Evolutionary conservation across 306 rosid species (phyloP), one percentile per base, ranked within the genome.

Genomic region (Gillenia trifoliata): DNA sequence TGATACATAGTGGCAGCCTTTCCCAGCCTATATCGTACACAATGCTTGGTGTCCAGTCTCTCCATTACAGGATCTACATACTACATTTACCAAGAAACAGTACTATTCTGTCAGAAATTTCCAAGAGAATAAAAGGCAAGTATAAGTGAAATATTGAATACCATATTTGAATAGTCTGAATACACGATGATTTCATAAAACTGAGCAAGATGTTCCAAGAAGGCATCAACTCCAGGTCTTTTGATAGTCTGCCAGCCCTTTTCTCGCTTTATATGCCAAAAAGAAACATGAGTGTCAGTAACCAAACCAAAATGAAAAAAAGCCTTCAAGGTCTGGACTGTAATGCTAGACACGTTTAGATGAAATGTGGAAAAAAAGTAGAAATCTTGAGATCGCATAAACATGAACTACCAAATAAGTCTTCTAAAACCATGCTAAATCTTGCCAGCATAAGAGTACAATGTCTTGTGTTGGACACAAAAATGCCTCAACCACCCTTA

Each of bases 211-310:
- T 94, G 96, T 81, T 94, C 99, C 88, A 94, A 86, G 86, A 94
- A 94, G 30, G 96, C 89, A 86, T 94, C 99, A 68, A 94, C 97
- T 59, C 99, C 99, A 50, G 99, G 99, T 78, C 99, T 89, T 80
- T 94, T 94, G 78, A 94, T 83, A 8, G 99, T 94, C 80, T 90
- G 96, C 99, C 99, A 94, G 59, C 99, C 91, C 71, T 92, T 94
- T 75, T 94, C 98, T 77, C 99, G 80, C 99, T 94, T 76, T 78
- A 80, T 77, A 85, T 28, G 68, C 61, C 83, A 83, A 79, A 62
- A 60, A 78, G 71, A 79, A 47, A 68, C 71, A 55, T 36, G 30
- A 22, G 31, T 70, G 83, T 60, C 70, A 72, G 74, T 36, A 75
- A 20, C 41, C 29, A 30, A 34, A 30, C 25, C 56, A 45, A 59